Percentiles rank a stretch among this genome's conserved stretches.
Evolutionary conservation across 2,329 filamentous ascomycete genomes (phyloP).

Genomic region (Gyromitra esculenta): DNA sequence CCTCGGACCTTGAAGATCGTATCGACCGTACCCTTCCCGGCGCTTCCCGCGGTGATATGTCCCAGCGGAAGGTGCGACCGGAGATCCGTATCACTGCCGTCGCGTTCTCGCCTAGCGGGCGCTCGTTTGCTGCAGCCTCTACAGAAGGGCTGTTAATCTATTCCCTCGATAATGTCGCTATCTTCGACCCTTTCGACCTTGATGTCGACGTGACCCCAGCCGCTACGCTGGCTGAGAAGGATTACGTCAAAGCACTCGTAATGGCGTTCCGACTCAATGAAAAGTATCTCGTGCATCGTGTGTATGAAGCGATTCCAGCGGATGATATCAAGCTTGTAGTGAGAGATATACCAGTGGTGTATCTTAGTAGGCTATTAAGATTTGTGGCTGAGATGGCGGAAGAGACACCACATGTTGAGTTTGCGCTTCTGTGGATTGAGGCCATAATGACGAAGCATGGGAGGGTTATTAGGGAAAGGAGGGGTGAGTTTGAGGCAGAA

Average conservation of each 20-base stretch:
- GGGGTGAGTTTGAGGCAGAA: constrained; percentile 82
- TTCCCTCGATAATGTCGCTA: constrained; percentile 81
- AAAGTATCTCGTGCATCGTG: constrained; percentile 78
- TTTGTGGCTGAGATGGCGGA: constrained; percentile 90
- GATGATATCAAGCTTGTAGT: constrained; percentile 80
- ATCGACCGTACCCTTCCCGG: constrained; percentile 83
- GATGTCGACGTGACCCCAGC: constrained; percentile 92
- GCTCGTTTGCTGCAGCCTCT: constrained; percentile 91
- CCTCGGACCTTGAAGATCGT: constrained; percentile 86
- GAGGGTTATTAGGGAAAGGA: constrained; percentile 81
- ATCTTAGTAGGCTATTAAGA: constrained; percentile 83
- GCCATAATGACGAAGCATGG: constrained; percentile 83
- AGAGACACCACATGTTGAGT: constrained; percentile 90
- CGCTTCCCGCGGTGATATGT: constrained; percentile 86
- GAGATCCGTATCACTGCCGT: constrained; percentile 87
- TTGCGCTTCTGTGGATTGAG: constrained; percentile 93
- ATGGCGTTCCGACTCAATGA: constrained; percentile 98
- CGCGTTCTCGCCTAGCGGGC: constrained; percentile 86
- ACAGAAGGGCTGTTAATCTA: constrained; percentile 96
- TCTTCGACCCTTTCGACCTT: constrained; percentile 96
- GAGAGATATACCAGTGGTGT: constrained; percentile 80
- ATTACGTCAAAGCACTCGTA: constrained; percentile 90
- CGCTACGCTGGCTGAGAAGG: constrained; percentile 78
- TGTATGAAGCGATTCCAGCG: constrained; percentile 84
- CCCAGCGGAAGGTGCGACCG: constrained; percentile 76